phyloP scores from a whole-genome alignment of 2,329 filamentous ascomycete species.

The Cladophialophora chaetospira region DNA sequence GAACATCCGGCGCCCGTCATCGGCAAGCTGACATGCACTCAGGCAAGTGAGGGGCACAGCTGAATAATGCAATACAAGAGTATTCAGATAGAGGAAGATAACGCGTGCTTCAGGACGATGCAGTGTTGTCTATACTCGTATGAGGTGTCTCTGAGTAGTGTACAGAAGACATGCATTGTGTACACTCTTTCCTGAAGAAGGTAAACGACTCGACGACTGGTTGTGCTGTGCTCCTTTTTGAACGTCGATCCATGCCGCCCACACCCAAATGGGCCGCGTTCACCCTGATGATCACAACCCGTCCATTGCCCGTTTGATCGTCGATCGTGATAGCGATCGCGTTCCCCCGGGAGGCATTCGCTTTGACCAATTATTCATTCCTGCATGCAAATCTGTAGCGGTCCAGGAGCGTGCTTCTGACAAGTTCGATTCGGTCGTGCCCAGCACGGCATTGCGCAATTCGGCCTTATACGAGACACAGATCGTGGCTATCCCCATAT shows the following conservation, averaged over 20 bases:
- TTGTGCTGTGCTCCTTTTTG: background rate
- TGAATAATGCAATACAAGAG: too few species aligned
- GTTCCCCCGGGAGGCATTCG: background rate
- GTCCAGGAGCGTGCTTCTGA: background rate
- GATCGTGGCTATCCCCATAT: too few species aligned
- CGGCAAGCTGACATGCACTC: too few species aligned
- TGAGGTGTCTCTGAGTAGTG: too few species aligned
- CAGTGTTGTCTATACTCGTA: too few species aligned
- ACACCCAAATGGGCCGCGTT: too few species aligned
- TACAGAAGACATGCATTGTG: background rate
- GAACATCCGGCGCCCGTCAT: too few species aligned
- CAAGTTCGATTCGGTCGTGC: background rate
- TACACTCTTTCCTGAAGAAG: background rate
- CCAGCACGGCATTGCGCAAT: background rate
- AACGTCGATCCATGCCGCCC: background rate
- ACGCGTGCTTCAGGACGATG: background rate
- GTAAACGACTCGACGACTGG: background rate
- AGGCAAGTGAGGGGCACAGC: too few species aligned
- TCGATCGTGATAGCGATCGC: slow-evolving; percentile 17
- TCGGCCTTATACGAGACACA: too few species aligned
- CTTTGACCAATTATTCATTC: slow-evolving; percentile 3
- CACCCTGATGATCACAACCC: background rate
- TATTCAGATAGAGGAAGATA: too few species aligned
- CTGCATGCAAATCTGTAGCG: too few species aligned
- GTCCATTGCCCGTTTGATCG: slow-evolving; percentile 8